These are phyloP conservation scores for Eutypa lata DNA, from an alignment of 2,329 filamentous ascomycete species.

Conservation along the genomic window DNA sequence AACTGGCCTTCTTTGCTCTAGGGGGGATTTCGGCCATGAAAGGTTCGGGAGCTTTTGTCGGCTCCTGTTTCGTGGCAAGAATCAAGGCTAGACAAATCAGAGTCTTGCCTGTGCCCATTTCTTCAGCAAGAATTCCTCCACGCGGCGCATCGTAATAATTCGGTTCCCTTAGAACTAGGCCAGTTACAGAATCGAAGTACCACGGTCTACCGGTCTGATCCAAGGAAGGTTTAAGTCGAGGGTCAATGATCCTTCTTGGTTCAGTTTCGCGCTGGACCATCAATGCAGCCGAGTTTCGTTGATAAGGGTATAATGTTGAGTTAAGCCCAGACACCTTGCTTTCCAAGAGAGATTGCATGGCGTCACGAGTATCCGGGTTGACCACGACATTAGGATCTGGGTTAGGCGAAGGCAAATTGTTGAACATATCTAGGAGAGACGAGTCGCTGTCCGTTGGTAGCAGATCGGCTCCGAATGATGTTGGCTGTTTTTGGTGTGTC, in stretches of 20 bases:
- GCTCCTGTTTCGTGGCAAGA: conserved; percentile 69
- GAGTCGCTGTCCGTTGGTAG: conserved; percentile 36
- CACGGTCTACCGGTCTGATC: conserved; percentile 63
- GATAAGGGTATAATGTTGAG: conserved; percentile 72
- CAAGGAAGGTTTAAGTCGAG: conserved; percentile 58
- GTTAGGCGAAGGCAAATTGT: conserved; percentile 65
- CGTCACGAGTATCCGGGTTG: conserved; percentile 48
- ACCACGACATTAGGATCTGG: conserved; percentile 49
- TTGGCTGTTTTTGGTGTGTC: conserved; percentile 7
- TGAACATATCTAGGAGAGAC: conserved; percentile 70
- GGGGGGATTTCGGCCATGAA: conserved; percentile 40
- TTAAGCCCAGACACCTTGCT: conserved; percentile 54
- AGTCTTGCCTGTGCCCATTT: conserved; percentile 84
- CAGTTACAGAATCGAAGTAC: conserved; percentile 67
- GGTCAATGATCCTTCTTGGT: conserved; percentile 65
- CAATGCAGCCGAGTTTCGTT: conserved; percentile 72
- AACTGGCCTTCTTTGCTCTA: conserved; percentile 48
- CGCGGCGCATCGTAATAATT: conserved; percentile 69
- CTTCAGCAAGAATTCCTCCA: conserved; percentile 77
- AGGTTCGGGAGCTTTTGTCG: conserved; percentile 61
- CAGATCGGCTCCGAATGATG: conserved; percentile 22
- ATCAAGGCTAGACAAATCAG: conserved; percentile 79
- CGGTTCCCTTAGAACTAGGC: conserved; percentile 61
- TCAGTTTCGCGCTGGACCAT: conserved; percentile 81
- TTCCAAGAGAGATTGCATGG: conserved; percentile 54